phyloP scores from a whole-genome alignment of 768 basidiomycete species.

The Plicaturopsis crispa region DNA sequence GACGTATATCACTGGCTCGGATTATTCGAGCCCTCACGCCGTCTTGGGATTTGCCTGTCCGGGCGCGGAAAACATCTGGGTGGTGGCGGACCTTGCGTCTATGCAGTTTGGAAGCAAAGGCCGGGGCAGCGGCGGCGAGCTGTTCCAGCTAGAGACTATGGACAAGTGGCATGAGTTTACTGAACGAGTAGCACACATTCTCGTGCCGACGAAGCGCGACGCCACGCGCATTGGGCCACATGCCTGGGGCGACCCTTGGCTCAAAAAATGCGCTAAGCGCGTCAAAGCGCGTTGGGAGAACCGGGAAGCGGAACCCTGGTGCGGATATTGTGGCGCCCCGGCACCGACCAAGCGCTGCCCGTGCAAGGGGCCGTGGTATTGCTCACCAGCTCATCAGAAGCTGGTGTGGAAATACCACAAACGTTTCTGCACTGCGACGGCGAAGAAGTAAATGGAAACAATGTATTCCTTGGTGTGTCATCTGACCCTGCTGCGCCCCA shows the following conservation, averaged over 20 bases:
- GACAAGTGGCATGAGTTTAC: constrained; percentile 8
- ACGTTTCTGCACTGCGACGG: no score
- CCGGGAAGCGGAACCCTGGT: constrained; percentile 7
- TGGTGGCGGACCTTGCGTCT: constrained; percentile 11
- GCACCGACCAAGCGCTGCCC: constrained; percentile 6
- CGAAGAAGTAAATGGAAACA: no score
- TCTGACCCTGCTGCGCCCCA: no score
- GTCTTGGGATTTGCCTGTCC: constrained; percentile 8
- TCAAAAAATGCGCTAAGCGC: constrained; percentile 8
- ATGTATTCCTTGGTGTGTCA: no score
- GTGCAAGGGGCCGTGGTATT: constrained; percentile 9
- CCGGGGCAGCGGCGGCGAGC: constrained; percentile 9
- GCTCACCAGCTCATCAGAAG: constrained; percentile 10
- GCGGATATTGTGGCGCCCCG: constrained; percentile 12
- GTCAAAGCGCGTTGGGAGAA: constrained; percentile 11
- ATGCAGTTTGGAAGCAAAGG: constrained; percentile 16
- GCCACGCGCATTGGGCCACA: neutral
- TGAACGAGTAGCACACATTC: neutral
- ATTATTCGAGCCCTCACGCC: constrained; percentile 9
- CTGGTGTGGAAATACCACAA: constrained; percentile 12
- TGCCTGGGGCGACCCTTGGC: constrained; percentile 6
- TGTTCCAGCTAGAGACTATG: constrained; percentile 10
- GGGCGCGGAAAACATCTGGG: neutral
- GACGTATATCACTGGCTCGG: constrained; percentile 8
- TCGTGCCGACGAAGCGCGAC: neutral